A percentile compares a stretch with the other conserved stretches of the same genome.
These are phyloP conservation scores for Monosporozyma unispora DNA, from an alignment of 805 yeast genomes.

Conservation along the genomic window DNA sequence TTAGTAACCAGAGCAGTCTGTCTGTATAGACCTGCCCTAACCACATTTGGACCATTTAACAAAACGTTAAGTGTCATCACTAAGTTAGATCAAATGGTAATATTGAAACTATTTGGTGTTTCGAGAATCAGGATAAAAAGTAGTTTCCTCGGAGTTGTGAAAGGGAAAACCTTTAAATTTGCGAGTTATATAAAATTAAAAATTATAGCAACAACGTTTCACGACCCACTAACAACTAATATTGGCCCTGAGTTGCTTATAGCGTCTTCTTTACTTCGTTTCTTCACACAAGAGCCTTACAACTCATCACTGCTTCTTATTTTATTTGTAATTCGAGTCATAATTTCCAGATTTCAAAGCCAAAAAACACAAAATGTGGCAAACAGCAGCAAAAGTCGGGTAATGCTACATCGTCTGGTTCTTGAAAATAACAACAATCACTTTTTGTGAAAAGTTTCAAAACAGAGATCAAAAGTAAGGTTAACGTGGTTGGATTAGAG, in stretches of 20 bases:
- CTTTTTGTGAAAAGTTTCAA: not conserved
- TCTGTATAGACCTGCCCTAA: not conserved
- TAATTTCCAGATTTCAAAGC: not conserved
- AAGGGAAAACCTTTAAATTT: not conserved
- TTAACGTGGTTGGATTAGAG: not conserved
- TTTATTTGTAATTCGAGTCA: too few relatives aligned
- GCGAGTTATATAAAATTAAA: not conserved
- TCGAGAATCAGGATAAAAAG: not conserved
- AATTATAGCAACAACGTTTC: not conserved
- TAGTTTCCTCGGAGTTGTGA: not conserved
- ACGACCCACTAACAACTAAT: not conserved
- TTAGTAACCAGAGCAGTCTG: not conserved
- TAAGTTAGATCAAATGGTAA: not conserved
- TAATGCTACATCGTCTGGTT: not conserved
- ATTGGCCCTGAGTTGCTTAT: not conserved
- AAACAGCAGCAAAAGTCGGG: not conserved
- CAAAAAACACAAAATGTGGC: not conserved
- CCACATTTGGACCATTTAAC: not conserved
- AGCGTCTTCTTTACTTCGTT: too few relatives aligned
- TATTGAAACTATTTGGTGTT: not conserved
- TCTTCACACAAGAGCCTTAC: too few relatives aligned
- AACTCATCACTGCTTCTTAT: too few relatives aligned
- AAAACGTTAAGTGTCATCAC: not conserved
- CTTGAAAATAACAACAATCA: not conserved
- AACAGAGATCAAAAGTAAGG: not conserved